Percentiles rank a stretch among this genome's conserved stretches.
These are phyloP conservation scores for Colletotrichum chlorophyti DNA, from an alignment of 2,329 filamentous ascomycete genomes.

Conservation along the genomic window DNA sequence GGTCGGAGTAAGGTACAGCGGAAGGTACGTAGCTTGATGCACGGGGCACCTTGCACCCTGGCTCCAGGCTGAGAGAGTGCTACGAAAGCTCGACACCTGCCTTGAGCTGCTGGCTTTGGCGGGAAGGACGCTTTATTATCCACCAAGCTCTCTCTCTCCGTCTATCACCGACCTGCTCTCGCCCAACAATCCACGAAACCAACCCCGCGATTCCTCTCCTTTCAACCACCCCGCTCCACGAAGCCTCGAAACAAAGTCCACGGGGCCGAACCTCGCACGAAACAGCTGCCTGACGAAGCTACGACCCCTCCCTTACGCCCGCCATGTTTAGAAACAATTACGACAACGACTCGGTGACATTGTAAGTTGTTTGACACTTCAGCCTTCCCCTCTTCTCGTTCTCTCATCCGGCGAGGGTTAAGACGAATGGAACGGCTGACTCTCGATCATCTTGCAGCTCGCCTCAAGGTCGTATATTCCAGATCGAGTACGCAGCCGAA, in stretches of 20 bases:
- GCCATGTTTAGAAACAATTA: constrained; percentile 99
- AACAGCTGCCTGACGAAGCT: constrained; percentile 26
- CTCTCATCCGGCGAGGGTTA: neutral
- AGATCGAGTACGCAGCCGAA: constrained; percentile 98
- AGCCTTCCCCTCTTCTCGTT: constrained; percentile 8
- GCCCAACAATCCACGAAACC: constrained; percentile 25
- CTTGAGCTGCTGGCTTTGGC: constrained; percentile 28
- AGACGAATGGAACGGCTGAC: constrained; percentile 1
- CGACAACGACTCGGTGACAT: constrained; percentile 99
- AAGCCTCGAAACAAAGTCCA: neutral
- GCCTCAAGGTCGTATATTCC: constrained; percentile 98
- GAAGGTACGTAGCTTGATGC: constrained; percentile 26
- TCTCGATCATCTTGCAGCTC: constrained; percentile 68
- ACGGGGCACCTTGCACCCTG: constrained; percentile 27
- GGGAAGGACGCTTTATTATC: constrained; percentile 20
- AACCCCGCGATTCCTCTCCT: constrained; percentile 17
- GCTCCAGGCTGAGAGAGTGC: constrained; percentile 33
- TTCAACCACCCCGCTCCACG: neutral
- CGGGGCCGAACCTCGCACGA: neutral
- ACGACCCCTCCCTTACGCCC: constrained; percentile 24
- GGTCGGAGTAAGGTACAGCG: constrained; percentile 7
- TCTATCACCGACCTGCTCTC: constrained; percentile 17
- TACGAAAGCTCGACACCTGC: constrained; percentile 41
- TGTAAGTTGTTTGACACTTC: constrained; percentile 65
- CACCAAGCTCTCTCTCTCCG: constrained; percentile 21